phyloP scores from a whole-genome alignment of 305 asterid species.

The Fraxinus sp. region DNA sequence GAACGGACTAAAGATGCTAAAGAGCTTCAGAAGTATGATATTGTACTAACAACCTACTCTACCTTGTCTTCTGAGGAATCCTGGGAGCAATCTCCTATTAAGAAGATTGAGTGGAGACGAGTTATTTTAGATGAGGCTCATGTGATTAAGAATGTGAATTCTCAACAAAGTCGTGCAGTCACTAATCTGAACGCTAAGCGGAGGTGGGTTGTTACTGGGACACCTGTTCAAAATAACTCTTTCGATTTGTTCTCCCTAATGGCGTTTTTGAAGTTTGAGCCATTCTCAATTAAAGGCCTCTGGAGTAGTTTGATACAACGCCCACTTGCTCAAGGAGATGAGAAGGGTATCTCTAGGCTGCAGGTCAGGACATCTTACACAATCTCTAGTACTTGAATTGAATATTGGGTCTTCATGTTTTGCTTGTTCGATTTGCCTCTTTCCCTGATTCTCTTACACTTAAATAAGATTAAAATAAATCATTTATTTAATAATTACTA shows the following conservation, averaged over 20 bases:
- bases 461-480: background rate
- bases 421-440: background rate
- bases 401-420: background rate
- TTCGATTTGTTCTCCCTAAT: slow-evolving; percentile 77
- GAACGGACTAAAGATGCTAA: slow-evolving; percentile 69
- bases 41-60: slow-evolving; percentile 82
- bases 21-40: slow-evolving; percentile 66
- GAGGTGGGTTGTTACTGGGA: slow-evolving; percentile 92
- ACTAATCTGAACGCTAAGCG: slow-evolving; percentile 66
- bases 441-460: background rate
- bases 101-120: slow-evolving; percentile 87
- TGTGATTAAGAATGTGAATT: slow-evolving; percentile 69
- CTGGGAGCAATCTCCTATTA: slow-evolving; percentile 56
- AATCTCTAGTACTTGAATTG: background rate
- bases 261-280: slow-evolving; percentile 83
- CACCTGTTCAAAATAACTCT: slow-evolving; percentile 83
- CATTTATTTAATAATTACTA: background rate
- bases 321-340: slow-evolving; percentile 75
- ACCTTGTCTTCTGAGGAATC: slow-evolving; percentile 65
- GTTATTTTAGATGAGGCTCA: slow-evolving; percentile 95
- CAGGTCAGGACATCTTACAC: slow-evolving; percentile 51
- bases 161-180: slow-evolving; percentile 81
- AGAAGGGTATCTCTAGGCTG: slow-evolving; percentile 71
- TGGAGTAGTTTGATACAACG: slow-evolving; percentile 82
- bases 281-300: slow-evolving; percentile 69